A percentile compares a stretch with the other conserved stretches of the same genome.
phyloP scores from a whole-genome alignment of 2,329 filamentous ascomycete species.

The Cercospora nicotianae region DNA sequence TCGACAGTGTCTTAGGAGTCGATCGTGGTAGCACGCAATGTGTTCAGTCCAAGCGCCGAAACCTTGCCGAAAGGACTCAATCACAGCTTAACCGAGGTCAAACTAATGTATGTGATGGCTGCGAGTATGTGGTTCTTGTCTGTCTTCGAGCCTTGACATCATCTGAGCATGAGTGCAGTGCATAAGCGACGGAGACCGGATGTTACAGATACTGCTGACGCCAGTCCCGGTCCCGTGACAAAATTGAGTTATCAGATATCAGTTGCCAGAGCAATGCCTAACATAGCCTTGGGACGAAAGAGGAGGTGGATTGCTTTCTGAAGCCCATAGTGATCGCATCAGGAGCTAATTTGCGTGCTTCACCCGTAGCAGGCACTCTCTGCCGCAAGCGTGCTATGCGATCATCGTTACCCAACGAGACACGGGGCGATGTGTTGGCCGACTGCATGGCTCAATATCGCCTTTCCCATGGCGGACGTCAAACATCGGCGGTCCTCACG shows the following conservation, averaged over 20 bases:
- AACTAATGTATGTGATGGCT: slow-evolving; percentile 11
- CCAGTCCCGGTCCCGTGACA: not conserved
- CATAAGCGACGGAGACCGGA: slow-evolving; percentile 1
- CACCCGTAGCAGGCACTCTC: not conserved
- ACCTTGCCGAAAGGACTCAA: slow-evolving; percentile 4
- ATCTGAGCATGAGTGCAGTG: slow-evolving; percentile 1
- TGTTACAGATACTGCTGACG: not conserved
- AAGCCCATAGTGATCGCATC: not conserved
- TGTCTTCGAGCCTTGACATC: slow-evolving; percentile 5
- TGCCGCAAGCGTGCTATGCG: not conserved
- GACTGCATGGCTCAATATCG: slow-evolving; percentile 9
- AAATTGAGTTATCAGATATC: not conserved
- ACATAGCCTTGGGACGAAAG: not conserved
- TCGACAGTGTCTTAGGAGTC: slow-evolving; percentile 3
- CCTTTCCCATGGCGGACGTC: not conserved
- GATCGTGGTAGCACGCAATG: slow-evolving; percentile 5
- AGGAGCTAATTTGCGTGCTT: slow-evolving; percentile 4
- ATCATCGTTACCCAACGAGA: slow-evolving; percentile 1
- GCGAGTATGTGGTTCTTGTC: not conserved
- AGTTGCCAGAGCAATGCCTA: not conserved
- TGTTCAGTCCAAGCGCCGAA: slow-evolving; percentile 8
- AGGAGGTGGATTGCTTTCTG: not conserved
- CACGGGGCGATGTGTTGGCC: not conserved
- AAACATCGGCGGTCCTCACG: not conserved
- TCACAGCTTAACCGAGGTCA: slow-evolving; percentile 8